A percentile compares a stretch with the other conserved stretches of the same genome.
Evolutionary conservation across 352 stramenopile species (phyloP).

Genomic region (Phytophthora capsici): DNA sequence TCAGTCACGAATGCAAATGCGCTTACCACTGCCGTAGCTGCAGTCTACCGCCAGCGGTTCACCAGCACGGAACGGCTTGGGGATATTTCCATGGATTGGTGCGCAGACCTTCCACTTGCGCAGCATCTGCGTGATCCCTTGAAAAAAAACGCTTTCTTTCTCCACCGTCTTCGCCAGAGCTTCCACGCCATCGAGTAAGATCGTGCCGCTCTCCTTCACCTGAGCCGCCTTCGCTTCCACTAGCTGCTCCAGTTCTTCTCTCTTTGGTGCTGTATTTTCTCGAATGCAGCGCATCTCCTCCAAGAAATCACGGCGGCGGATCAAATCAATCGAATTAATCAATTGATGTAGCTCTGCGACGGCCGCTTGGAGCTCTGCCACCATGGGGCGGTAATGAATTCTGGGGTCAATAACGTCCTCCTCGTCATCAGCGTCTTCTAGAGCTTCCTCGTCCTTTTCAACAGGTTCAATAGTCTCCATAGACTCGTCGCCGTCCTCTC

Average conservation of each 20-base stretch:
- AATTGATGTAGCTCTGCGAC: slow-evolving; percentile 85
- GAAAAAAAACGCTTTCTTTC: slow-evolving; percentile 88
- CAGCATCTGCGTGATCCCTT: slow-evolving; percentile 78
- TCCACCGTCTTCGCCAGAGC: slow-evolving; percentile 70
- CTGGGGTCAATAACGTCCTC: slow-evolving; percentile 87
- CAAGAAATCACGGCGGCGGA: slow-evolving; percentile 77
- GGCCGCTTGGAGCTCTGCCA: slow-evolving; percentile 78
- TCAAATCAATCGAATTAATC: slow-evolving; percentile 90
- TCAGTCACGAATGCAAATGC: not conserved
- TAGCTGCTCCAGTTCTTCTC: slow-evolving; percentile 81
- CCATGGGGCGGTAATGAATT: slow-evolving; percentile 87
- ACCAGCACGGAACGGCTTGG: slow-evolving; percentile 84
- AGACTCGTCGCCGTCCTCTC: slow-evolving; percentile 39
- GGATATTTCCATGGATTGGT: slow-evolving; percentile 87
- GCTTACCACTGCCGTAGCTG: slow-evolving; percentile 79
- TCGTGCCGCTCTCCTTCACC: slow-evolving; percentile 78
- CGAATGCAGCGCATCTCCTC: slow-evolving; percentile 89
- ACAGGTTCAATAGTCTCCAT: slow-evolving; percentile 32
- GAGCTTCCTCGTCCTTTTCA: slow-evolving; percentile 27
- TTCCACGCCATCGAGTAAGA: slow-evolving; percentile 76
- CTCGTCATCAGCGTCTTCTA: slow-evolving; percentile 39
- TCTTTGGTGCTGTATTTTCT: slow-evolving; percentile 84
- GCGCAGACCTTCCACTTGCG: slow-evolving; percentile 89
- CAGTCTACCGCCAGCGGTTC: slow-evolving; percentile 87
- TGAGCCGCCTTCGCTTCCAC: slow-evolving; percentile 79